These are phyloP conservation scores for Saccharomyces hybrid DNA, from an alignment of 1,139 yeast genomes.

Conservation along the genomic window DNA sequence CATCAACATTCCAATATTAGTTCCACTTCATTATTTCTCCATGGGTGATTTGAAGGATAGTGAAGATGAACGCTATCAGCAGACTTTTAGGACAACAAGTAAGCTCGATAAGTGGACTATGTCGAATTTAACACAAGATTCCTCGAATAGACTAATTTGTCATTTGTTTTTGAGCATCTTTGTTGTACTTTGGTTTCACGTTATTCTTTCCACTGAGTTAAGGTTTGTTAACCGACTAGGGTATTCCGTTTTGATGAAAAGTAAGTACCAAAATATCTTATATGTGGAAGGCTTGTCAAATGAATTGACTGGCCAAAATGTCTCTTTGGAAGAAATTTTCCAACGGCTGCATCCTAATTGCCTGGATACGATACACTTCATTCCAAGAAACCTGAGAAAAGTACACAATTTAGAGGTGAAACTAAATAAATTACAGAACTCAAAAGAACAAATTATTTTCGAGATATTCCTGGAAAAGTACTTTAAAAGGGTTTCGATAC, in stretches of 20 bases:
- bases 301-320: constrained; percentile 31
- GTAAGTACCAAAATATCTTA: constrained; percentile 36
- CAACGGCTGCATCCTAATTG: constrained; percentile 19
- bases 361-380: constrained; percentile 44
- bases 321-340: constrained; percentile 31
- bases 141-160: constrained; percentile 40
- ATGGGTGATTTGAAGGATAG: constrained; percentile 34
- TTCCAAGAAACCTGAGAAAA: constrained; percentile 38
- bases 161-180: constrained; percentile 50
- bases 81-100: background rate
- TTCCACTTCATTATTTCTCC: constrained; percentile 47
- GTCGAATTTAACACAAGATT: constrained; percentile 48
- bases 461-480: constrained; percentile 20
- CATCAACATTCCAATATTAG: constrained; percentile 44
- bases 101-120: constrained; percentile 53
- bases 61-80: constrained; percentile 28
- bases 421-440: constrained; percentile 33
- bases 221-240: constrained; percentile 32
- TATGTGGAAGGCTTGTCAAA: constrained; percentile 45
- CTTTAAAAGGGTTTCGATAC: constrained; percentile 7
- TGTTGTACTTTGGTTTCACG: constrained; percentile 48
- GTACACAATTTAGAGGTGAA: constrained; percentile 33
- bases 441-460: constrained; percentile 38
- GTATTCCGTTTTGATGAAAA: constrained; percentile 33
- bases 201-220: constrained; percentile 45